Evolutionary conservation across 192 early-diverging fungal species (phyloP).

Genomic region (Geranomyces michiganensis): DNA sequence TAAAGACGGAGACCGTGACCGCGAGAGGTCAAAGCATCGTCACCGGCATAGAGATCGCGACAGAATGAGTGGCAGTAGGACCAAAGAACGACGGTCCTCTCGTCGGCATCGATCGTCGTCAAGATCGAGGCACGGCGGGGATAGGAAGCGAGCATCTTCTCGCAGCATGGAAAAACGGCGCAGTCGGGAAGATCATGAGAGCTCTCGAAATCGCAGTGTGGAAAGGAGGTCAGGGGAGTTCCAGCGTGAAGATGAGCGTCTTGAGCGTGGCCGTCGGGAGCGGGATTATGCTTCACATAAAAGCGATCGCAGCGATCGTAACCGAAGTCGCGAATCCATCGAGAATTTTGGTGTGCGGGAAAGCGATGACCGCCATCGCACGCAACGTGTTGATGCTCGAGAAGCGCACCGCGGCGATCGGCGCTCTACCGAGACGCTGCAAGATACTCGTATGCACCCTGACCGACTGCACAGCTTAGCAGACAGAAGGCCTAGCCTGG

Average conservation of each 20-base stretch:
- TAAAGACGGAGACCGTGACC: background rate
- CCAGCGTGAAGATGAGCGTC: background rate
- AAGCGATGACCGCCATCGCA: too few species aligned
- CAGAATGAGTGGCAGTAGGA: background rate
- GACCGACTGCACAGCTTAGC: too few species aligned
- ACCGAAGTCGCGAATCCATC: too few species aligned
- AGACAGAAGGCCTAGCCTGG: background rate
- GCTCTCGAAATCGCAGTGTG: background rate
- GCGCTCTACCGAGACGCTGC: too few species aligned
- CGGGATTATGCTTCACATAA: background rate
- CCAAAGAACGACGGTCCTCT: conserved; percentile 18
- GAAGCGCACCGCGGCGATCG: too few species aligned
- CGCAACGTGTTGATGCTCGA: too few species aligned
- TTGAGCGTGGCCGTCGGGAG: background rate
- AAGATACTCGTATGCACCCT: too few species aligned
- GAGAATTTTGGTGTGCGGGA: background rate
- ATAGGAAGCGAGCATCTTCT: conserved; percentile 2
- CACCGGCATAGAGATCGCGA: background rate
- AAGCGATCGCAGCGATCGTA: too few species aligned
- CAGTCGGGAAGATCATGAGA: conserved; percentile 7
- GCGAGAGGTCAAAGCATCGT: conserved; percentile 4
- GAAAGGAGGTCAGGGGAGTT: conserved; percentile 9
- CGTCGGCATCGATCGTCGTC: conserved; percentile 25
- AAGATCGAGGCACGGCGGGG: background rate
- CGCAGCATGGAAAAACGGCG: conserved; percentile 1